Conservation (phyloP, 2,329 filamentous ascomycete genomes). For the Apiospora aurea region DNA sequence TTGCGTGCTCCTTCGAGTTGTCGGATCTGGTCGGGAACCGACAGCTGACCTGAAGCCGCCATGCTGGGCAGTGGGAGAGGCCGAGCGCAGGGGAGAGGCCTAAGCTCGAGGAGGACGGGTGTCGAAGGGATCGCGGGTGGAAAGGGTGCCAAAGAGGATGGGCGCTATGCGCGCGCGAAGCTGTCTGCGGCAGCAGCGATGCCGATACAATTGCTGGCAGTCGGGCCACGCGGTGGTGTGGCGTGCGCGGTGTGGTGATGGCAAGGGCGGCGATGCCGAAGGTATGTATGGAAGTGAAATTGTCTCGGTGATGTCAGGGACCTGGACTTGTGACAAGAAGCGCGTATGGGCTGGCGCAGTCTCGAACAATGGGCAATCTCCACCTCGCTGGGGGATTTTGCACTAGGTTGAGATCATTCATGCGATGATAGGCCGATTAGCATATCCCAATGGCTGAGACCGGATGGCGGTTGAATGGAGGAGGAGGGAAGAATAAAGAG, state of each 20-base stretch:
- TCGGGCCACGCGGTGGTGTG: neutral
- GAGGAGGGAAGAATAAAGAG: no score
- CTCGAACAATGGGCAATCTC: conserved; percentile 4
- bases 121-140: neutral
- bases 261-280: neutral
- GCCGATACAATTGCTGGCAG: neutral
- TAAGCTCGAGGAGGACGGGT: neutral
- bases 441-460: neutral
- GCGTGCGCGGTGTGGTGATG: neutral
- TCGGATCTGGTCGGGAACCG: conserved; percentile 77
- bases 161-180: conserved; percentile 10
- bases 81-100: neutral
- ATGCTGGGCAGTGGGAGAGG: conserved; percentile 44
- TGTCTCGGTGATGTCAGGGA: conserved; percentile 14
- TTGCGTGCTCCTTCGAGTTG: conserved; percentile 91
- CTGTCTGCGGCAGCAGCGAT: neutral
- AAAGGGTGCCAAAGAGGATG: neutral
- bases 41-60: conserved; percentile 59
- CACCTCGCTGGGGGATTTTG: conserved; percentile 17
- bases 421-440: neutral
- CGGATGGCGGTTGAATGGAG: neutral
- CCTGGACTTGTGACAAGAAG: conserved; percentile 5
- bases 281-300: neutral
- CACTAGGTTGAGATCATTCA: conserved; percentile 10
- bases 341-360: conserved; percentile 11